Evolutionary conservation across 306 rosid species (phyloP).

Genomic region (Vigna unguiculata): DNA sequence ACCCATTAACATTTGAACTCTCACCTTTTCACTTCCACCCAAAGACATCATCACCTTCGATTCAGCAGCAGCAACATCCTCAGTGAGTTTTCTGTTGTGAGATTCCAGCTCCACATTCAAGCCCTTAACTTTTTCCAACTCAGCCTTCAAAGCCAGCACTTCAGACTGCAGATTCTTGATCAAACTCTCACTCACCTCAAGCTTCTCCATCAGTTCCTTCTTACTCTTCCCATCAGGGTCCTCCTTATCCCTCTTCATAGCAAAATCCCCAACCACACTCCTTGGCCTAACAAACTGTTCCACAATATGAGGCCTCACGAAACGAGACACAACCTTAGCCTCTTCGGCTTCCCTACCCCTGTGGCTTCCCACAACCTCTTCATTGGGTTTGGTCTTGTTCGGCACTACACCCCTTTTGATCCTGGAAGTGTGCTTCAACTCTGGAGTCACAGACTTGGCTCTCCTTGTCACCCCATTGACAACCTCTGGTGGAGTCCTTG

Average conservation of each 20-base stretch:
- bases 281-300: conserved; percentile 51
- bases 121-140: conserved; percentile 61
- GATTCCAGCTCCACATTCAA: conserved; percentile 67
- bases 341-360: conserved; percentile 58
- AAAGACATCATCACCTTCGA: conserved; percentile 55
- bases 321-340: conserved; percentile 38
- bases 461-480: conserved; percentile 44
- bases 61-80: conserved; percentile 68
- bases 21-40: conserved; percentile 58
- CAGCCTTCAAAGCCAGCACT: conserved; percentile 65
- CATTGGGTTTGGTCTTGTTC: conserved; percentile 64
- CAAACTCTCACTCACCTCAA: conserved; percentile 60
- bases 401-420: conserved; percentile 52
- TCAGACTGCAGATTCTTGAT: conserved; percentile 61
- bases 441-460: conserved; percentile 60
- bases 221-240: conserved; percentile 55
- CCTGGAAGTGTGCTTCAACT: conserved; percentile 54
- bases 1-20: conserved; percentile 20
- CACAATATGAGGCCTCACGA: conserved; percentile 12
- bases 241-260: conserved; percentile 51
- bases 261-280: conserved; percentile 45
- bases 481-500: conserved; percentile 52
- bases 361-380: conserved; percentile 51
- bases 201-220: conserved; percentile 59
- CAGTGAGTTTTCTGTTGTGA: conserved; percentile 57